Evolutionary conservation across 225 moss, liverwort and hornwort genomes (phyloP).

Genomic region (Marchantia paleacea): DNA sequence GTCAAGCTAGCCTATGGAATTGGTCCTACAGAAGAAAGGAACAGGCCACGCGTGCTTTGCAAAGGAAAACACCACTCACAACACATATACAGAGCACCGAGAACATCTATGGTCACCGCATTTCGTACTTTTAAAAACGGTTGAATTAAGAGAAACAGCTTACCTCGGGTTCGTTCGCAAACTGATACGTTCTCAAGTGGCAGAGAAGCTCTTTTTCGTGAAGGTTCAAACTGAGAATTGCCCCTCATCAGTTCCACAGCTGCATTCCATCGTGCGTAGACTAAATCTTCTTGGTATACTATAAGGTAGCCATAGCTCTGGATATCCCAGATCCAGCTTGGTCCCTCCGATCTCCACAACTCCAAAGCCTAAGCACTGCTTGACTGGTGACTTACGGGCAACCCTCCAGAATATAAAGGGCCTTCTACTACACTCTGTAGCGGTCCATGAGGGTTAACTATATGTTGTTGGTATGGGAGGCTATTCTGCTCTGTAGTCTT

Average conservation of each 20-base stretch:
- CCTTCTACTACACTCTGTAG: not conserved
- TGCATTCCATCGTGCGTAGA: constrained; percentile 5
- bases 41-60: not conserved
- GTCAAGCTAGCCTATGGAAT: too few species aligned
- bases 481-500: not conserved
- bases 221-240: not conserved
- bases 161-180: constrained; percentile 14
- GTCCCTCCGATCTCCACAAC: not conserved
- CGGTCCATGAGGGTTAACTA: not conserved
- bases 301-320: not conserved
- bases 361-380: not conserved
- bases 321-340: not conserved
- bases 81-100: not conserved
- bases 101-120: not conserved
- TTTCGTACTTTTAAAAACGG: not conserved
- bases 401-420: not conserved
- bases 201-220: not conserved
- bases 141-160: not conserved
- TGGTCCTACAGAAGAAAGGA: not conserved
- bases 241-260: constrained; percentile 10
- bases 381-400: not conserved
- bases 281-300: not conserved
- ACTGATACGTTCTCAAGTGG: not conserved
- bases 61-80: not conserved
- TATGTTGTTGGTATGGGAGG: not conserved